A percentile compares a stretch with the other conserved stretches of the same genome.
These are phyloP conservation scores for Spergularia marina DNA, from an alignment of 148 eudicot genomes.

Conservation along the genomic window DNA sequence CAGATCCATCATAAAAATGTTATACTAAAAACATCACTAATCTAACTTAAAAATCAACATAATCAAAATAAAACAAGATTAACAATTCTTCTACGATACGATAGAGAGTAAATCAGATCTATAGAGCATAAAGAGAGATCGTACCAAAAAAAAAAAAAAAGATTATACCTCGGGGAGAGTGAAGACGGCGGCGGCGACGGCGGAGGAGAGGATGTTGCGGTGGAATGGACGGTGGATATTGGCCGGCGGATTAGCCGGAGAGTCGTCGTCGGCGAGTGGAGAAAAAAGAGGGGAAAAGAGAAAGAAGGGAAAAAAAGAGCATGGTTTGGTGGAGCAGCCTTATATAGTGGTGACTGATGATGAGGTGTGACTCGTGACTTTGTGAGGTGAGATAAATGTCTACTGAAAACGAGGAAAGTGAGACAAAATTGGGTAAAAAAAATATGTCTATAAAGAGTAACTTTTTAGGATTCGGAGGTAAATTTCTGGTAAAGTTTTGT, in stretches of 20 bases:
- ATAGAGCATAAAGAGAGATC: constrained; percentile 14
- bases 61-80: neutral
- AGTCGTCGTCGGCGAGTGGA: constrained; percentile 19
- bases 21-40: neutral
- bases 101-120: constrained; percentile 31
- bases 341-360: constrained; percentile 37
- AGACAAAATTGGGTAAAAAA: constrained; percentile 6
- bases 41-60: neutral
- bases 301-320: constrained; percentile 40
- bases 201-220: constrained; percentile 2
- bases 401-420: constrained; percentile 26
- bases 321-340: constrained; percentile 25
- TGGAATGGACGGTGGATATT: neutral
- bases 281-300: constrained; percentile 16
- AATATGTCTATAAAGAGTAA: neutral
- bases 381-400: neutral
- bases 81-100: neutral
- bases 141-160: neutral
- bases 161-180: constrained; percentile 13
- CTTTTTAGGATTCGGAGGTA: neutral
- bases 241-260: constrained; percentile 21
- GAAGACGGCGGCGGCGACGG: neutral
- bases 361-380: no score
- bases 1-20: constrained; percentile 20
- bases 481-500: neutral